Base-by-base conservation (phyloP, 495 filamentous ascomycete species). In the Hypoxylon trugodes region DNA sequence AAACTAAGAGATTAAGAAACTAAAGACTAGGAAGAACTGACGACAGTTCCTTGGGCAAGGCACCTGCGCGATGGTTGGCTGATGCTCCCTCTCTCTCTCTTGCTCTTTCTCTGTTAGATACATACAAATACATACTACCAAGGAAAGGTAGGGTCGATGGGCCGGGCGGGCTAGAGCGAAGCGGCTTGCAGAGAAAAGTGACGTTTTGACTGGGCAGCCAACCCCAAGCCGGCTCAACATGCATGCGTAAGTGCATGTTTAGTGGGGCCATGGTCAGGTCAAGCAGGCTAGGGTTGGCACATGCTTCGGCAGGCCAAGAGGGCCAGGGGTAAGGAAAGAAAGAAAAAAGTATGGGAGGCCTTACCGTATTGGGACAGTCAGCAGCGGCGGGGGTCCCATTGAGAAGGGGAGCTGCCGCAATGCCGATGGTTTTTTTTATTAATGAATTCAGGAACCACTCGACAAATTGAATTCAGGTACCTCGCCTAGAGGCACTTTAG, bases 181-280 rank as follows among this genome's bases (percentile, higher is more conserved):
- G 64, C 43, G 58, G 53, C 40, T n/a, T 67, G 51, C 51, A 58
- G 58, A 45, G 12, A 35, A 53, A 59, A 62, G 58, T 67, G 64
- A 67, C 64, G 64, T 67, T 67, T 67, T 67, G 48, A 62, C 64
- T 61, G 57, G 58, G 47, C 33, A 62, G 35, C 43, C 30, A 58
- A 48, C 58, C 32, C 56, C 51, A 66, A 66, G 63, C 50, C 51
- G 57, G 63, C 63, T 61, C 61, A 32, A 52, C 46, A 61, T 58
- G 64, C 64, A 67, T 67, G 64, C 64, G 46, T 67, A 67, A 40
- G 53, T 59, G 64, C 47, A 67, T 67, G 58, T 67, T 62, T 67
- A 62, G 58, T 54, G 64, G 64, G 13, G 32, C 63, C 5, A 35
- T 16, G 43, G n/a, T 50, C 42, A 40, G 42, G 41, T 35, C 21